A percentile compares a stretch with the other conserved stretches of the same genome.
Conservation (phyloP, 2,329 filamentous ascomycete species). For the Botrytis galanthina region DNA sequence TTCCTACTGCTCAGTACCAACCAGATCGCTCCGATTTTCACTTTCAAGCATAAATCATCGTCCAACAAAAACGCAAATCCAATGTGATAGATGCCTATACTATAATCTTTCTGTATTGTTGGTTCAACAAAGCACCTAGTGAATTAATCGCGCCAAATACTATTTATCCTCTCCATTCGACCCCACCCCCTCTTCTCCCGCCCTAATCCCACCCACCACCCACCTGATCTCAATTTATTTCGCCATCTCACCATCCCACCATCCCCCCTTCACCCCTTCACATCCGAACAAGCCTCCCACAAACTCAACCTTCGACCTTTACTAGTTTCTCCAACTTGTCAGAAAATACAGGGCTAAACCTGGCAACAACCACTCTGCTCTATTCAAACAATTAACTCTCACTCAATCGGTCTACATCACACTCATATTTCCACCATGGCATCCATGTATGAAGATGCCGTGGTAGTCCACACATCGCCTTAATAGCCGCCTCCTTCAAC, state of each 20-base stretch:
- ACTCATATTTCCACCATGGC: neutral
- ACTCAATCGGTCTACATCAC: neutral
- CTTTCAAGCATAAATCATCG: neutral
- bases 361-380: neutral
- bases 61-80: neutral
- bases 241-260: conserved; percentile 30
- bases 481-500: neutral
- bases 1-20: neutral
- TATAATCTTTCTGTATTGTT: neutral
- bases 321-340: neutral
- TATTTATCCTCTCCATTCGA: conserved; percentile 48
- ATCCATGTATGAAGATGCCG: neutral
- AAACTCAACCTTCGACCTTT: neutral
- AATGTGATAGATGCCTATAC: neutral
- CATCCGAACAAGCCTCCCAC: neutral
- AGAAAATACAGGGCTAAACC: neutral
- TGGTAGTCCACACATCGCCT: too few relatives aligned
- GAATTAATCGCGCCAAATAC: conserved; percentile 60
- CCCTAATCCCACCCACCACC: neutral
- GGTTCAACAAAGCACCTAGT: conserved; percentile 43
- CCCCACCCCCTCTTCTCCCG: neutral
- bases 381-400: neutral
- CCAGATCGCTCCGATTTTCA: neutral
- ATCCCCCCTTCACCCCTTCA: conserved; percentile 25
- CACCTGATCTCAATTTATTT: conserved; percentile 15